phyloP scores from a whole-genome alignment of 2,329 filamentous ascomycete species.

The Westerdykella ornata region DNA sequence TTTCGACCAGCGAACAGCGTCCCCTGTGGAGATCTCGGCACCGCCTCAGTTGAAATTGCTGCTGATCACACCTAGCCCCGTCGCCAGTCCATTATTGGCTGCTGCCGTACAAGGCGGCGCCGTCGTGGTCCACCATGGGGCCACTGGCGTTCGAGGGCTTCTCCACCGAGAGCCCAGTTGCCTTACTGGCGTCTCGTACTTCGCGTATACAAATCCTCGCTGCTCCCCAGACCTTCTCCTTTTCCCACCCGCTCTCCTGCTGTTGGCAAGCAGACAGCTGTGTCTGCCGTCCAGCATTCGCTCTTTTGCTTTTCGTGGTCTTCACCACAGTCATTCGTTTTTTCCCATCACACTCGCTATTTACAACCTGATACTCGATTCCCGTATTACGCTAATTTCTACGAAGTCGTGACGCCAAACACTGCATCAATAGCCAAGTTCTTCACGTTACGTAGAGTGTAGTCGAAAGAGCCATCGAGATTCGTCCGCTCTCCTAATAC shows the following conservation, averaged over 20 bases:
- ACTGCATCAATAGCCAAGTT: constrained; percentile 1
- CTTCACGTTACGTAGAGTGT: neutral
- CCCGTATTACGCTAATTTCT: constrained; percentile 3
- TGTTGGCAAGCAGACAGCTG: constrained; percentile 17
- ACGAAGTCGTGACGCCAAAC: neutral
- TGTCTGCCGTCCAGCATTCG: constrained; percentile 17
- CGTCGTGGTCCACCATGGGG: too few species aligned
- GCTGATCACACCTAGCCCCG: constrained; percentile 17
- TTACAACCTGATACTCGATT: neutral
- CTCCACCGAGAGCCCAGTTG: constrained; percentile 1
- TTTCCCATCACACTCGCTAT: neutral
- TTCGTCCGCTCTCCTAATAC: constrained; percentile 3
- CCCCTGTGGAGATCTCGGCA: constrained; percentile 13
- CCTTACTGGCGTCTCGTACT: neutral
- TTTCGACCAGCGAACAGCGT: neutral
- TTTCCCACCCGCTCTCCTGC: constrained; percentile 12
- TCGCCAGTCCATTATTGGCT: constrained; percentile 13
- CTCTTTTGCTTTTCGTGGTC: constrained; percentile 13
- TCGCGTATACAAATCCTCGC: constrained; percentile 1
- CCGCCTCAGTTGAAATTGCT: constrained; percentile 20
- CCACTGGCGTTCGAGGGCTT: constrained; percentile 2
- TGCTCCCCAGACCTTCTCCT: constrained; percentile 10
- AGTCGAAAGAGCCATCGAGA: constrained; percentile 7
- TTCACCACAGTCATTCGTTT: constrained; percentile 25
- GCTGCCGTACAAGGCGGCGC: neutral